These are phyloP conservation scores for Aspergillus nidulans DNA, from an alignment of 495 filamentous ascomycete species.

Conservation along the genomic window DNA sequence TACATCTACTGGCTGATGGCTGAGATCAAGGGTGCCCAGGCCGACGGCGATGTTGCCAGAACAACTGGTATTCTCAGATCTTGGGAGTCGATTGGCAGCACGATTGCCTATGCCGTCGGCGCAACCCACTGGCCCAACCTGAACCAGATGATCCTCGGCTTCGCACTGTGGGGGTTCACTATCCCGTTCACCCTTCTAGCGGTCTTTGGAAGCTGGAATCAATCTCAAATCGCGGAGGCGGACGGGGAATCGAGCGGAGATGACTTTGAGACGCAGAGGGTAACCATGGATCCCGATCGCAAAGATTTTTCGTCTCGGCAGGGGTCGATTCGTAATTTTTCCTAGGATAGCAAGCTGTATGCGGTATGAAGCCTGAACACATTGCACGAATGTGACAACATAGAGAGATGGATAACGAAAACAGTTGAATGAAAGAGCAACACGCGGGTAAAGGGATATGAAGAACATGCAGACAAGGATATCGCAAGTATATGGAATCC, in stretches of 20 bases:
- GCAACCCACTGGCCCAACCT: constrained; percentile 21
- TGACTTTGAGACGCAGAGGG: constrained; percentile 2
- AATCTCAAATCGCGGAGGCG: not conserved
- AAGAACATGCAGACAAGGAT: too few relatives aligned
- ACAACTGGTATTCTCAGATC: constrained; percentile 46
- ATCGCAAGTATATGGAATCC: too few relatives aligned
- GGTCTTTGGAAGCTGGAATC: constrained; percentile 4
- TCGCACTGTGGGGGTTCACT: constrained; percentile 5
- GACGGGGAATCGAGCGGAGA: not conserved
- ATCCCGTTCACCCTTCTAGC: constrained; percentile 5
- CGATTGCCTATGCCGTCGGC: constrained; percentile 47
- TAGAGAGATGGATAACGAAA: too few relatives aligned
- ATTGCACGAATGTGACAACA: too few relatives aligned
- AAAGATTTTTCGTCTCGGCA: not conserved
- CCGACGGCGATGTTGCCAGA: constrained; percentile 25
- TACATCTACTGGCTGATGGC: constrained; percentile 11
- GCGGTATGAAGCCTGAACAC: too few relatives aligned
- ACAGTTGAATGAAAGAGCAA: too few relatives aligned
- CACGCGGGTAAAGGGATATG: too few relatives aligned
- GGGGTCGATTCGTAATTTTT: too few relatives aligned
- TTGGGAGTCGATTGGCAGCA: constrained; percentile 46
- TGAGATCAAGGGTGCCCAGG: constrained; percentile 7
- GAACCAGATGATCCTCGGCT: constrained; percentile 6
- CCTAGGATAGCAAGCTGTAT: too few relatives aligned
- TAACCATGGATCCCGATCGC: not conserved